Evolutionary conservation across 345 rosid species (phyloP), one percentile per base, ranked within the genome.

Genomic region (Pugionium cornutum): DNA sequence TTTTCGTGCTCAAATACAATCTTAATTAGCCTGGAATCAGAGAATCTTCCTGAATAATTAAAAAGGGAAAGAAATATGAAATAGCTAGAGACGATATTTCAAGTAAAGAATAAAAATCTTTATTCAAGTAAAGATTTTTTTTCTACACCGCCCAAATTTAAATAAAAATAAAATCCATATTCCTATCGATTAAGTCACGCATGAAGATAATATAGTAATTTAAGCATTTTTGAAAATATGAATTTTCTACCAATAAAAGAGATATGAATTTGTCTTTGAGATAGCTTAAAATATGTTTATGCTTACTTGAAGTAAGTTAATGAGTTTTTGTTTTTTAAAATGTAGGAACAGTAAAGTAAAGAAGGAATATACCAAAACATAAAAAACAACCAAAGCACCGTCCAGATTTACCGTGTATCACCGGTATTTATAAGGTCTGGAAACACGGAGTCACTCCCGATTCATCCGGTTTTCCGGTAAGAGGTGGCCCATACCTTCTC

Each of bases 341-440:
- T 18, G 18, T 18, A 18, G 18, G 18, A 18, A 18, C 39, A 51
- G 36, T 18, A 35, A 34, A 54, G 11, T 8, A 37, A 39, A 27
- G n/a, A 54, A 58, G 3, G 1, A 59, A 59, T 5, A 3, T 3
- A 27, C 3, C 11, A 28, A 41, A 40, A 4, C 2, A 0, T 8
- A 10, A 6, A 2, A 46, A 28, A 1, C n/a, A 28, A 46, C 5
- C 25, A 9, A 29, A 34, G 62, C 67, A 53, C 77, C 63, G 67
- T 64, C 67, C 68, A 50, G 39, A 36, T 31, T 44, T 9, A 66
- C 9, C 50, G 62, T 62, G 29, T 25, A 52, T 41, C 9, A 41
- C 60, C 60, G 69, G 69, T 64, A 53, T 1, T 32, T 30, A 5
- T 25, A 31, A 25, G 7, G 9, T 33, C 27, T 18, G 26, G 29